Base-by-base conservation (phyloP, 2,329 filamentous ascomycete species). In the Chrysoporthe puriensis region DNA sequence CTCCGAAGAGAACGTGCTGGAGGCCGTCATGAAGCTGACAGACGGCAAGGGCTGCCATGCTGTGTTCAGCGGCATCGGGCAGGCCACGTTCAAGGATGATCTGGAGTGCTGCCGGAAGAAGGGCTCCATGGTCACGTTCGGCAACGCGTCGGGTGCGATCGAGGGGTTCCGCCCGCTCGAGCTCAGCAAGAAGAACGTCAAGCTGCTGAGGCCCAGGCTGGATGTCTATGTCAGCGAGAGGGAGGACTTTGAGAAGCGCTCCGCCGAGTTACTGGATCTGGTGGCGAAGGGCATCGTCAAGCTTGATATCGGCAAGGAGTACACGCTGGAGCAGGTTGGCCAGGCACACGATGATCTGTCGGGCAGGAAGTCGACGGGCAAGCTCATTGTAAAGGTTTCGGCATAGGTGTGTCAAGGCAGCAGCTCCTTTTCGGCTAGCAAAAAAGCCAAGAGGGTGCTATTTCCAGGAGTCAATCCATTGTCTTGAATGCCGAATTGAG, bases 21-120 rank as follows among this genome's bases (percentile, higher is more conserved):
- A 77, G 57, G 84, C 86, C 75, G 89, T 93, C 5, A 81, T 85
- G 73, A 84, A 90, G 74, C 87, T 92, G 56, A 97, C 93, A 0
- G 86, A 83, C 4, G 90, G 90, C 0, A 82, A 88, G 70, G 94
- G 94, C 7, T 89, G 91, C 3, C 86, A 88, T 70, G 93, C 89
- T 8, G 90, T 97, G 21, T 96, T 93, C 75, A 93, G 97, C 76
- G 91, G 92, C 11, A 91, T 97, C 5, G 94, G 94, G 11, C 91
- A 93, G 81, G 84, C 85, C 59, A 97, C 94, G 0, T 70, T 70
- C 57, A 65, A 70, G 32, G 66, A 70, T 32, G 69, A 70, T 70
- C 75, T 92, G 71, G 86, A 90, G 70, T 69, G 66, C 46, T 64
- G 60, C 58, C 61, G 66, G 57, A 62, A 44, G 60, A 91, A 91